These are phyloP conservation scores for Ampelomyces quisqualis DNA, from an alignment of 2,329 filamentous ascomycete genomes.

Conservation along the genomic window DNA sequence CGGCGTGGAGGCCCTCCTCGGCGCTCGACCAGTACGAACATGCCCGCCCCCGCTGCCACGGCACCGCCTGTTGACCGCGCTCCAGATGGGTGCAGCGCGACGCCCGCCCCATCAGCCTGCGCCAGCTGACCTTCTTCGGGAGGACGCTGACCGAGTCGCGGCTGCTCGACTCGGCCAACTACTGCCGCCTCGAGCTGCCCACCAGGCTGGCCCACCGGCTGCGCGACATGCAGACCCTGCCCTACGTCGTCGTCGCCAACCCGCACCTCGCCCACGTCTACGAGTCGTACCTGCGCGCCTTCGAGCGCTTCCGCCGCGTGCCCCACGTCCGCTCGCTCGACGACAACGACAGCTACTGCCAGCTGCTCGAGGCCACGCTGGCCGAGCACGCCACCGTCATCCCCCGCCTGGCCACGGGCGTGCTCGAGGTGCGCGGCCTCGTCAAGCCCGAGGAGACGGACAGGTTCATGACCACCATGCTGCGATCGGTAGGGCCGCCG, in stretches of 20 bases:
- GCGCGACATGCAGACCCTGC: conserved; percentile 94
- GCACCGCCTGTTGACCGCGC: conserved; percentile 9
- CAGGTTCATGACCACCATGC: conserved; percentile 89
- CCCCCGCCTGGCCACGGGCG: conserved; percentile 89
- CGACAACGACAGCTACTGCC: conserved; percentile 87
- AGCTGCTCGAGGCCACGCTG: conserved; percentile 74
- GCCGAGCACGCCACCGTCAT: conserved; percentile 91
- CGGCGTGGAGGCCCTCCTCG: conserved; percentile 61
- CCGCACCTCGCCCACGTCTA: conserved; percentile 92
- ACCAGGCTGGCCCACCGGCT: conserved; percentile 91
- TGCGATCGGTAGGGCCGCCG: conserved; percentile 78
- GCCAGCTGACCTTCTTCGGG: conserved; percentile 96
- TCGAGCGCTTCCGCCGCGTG: conserved; percentile 82
- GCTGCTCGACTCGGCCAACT: conserved; percentile 92
- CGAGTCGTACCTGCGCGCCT: conserved; percentile 95
- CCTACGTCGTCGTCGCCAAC: conserved; percentile 95
- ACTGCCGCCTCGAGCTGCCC: conserved; percentile 91
- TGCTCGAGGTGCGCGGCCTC: conserved; percentile 82
- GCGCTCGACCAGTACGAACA: conserved; percentile 60
- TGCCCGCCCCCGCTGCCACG: conserved; percentile 11
- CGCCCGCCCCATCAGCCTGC: conserved; percentile 90
- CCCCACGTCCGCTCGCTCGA: conserved; percentile 81
- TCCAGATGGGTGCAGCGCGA: conserved; percentile 87
- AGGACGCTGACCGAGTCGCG: conserved; percentile 87
- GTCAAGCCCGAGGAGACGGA: conserved; percentile 82